Evolutionary conservation across 1,284 basidiomycete species (phyloP).

Genomic region (Heterobasidion parviporum): DNA sequence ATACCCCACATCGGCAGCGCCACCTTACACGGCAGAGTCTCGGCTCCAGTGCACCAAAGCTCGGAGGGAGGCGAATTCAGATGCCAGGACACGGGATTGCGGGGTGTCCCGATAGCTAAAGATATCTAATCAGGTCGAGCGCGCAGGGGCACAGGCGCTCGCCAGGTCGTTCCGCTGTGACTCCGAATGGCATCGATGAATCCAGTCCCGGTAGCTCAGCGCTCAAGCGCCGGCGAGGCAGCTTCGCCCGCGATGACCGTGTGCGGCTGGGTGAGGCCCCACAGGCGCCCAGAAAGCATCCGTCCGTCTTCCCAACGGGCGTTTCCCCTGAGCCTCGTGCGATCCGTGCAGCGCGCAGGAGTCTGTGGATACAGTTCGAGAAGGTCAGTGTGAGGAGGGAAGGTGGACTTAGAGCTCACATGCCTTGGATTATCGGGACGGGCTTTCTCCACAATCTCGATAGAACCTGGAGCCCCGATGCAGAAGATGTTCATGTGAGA

Average conservation of each 20-base stretch:
- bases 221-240: no score
- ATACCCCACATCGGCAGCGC: neutral
- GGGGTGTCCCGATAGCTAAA: neutral
- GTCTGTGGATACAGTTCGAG: neutral
- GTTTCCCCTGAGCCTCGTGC: no score
- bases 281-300: no score
- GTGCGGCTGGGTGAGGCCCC: neutral
- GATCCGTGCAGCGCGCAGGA: neutral
- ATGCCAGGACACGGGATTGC: neutral
- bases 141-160: no score
- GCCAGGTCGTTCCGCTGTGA: no score
- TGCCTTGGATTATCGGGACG: neutral
- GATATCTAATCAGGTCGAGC: no score
- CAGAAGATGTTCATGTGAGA: conserved; percentile 2
- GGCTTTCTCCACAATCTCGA: neutral
- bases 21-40: neutral
- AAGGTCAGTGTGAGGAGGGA: neutral
- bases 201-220: no score
- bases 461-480: neutral
- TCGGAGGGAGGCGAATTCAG: neutral
- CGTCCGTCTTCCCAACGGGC: no score
- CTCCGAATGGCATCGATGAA: no score
- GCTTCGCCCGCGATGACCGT: neutral
- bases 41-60: neutral
- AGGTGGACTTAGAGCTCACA: neutral